Base-by-base conservation (phyloP, 129 eudicot species). In the Pittosporum tobira region DNA sequence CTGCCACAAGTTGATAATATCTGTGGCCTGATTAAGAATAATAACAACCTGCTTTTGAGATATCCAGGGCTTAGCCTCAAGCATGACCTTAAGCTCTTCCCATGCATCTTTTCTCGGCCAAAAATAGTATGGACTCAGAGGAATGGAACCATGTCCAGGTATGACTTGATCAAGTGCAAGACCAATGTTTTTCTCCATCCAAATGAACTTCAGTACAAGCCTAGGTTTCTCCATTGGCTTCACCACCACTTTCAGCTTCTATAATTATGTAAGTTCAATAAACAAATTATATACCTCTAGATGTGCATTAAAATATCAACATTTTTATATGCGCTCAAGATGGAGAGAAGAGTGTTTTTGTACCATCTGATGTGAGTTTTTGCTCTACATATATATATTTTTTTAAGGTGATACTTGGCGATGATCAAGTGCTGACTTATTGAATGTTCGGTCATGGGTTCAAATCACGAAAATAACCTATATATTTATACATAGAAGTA, bases 71-170 rank as follows among this genome's bases (percentile, higher is more conserved):
- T 86, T 91, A 59, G 84, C 71, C 75, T 83, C 95, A 4, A 91
- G 83, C 90, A 86, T 64, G 27, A 66, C 64, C 63, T 76, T 91
- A 11, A 91, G 94, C 67, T 91, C 90, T 31, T 86, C 94, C 96
- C 96, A 91, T 22, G 98, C 98, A 76, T 91, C 98, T 74, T 86
- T 91, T 61, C 88, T 73, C 1, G 98, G 96, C 98, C 98, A 86
- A 59, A 90, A 85, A 61, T 85, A 90, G 70, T 80, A 91, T 28
- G 95, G 94, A 57, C 94, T 87, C 22, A 91, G 40, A 2, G 96
- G 96, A 59, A 83, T 83, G n/a, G 96, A 68, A 0, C 98, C 98
- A 24, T 74, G 72, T n/a, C 96, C 94, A 4, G 98, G 96, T 19
- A 86, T 91, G 54, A 72, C 74, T 64, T 86, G 95, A 75, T 91